Conservation (phyloP, 2,329 filamentous ascomycete genomes). For the Albophoma yamanashiensis region DNA sequence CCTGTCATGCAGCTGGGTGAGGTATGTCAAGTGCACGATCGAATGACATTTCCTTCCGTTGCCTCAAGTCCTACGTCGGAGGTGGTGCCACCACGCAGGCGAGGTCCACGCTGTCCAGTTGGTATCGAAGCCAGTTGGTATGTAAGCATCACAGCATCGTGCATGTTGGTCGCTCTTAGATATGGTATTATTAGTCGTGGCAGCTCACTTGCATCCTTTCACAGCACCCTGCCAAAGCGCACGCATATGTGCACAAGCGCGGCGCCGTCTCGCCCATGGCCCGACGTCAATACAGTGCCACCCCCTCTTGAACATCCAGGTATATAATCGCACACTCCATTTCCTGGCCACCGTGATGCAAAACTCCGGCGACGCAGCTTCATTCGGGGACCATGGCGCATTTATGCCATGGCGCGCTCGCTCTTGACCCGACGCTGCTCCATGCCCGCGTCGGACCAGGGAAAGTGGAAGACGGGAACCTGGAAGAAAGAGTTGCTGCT, state of each 20-base stretch:
- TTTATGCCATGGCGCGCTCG: constrained; percentile 13
- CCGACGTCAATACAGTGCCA: too few relatives aligned
- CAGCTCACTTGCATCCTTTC: neutral
- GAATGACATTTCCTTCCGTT: neutral
- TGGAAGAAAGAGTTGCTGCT: constrained; percentile 77
- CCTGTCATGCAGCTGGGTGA: neutral
- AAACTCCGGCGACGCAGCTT: neutral
- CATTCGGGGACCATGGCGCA: neutral
- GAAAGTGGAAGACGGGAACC: constrained; percentile 87
- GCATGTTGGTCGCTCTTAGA: neutral
- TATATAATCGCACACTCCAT: neutral
- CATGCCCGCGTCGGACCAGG: constrained; percentile 75
- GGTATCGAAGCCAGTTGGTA: neutral
- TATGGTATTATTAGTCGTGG: neutral
- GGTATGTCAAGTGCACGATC: neutral
- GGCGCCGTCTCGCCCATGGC: neutral
- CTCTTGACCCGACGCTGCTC: constrained; percentile 40
- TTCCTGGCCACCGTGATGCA: neutral
- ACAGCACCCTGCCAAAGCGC: neutral
- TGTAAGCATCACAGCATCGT: neutral
- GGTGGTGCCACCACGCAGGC: too few relatives aligned
- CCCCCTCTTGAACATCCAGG: neutral
- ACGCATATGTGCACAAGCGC: too few relatives aligned
- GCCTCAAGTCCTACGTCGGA: neutral
- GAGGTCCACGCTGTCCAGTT: neutral